Evolutionary conservation across 116 monocot genomes (phyloP).

Genomic region (Cymodocea nodosa): DNA sequence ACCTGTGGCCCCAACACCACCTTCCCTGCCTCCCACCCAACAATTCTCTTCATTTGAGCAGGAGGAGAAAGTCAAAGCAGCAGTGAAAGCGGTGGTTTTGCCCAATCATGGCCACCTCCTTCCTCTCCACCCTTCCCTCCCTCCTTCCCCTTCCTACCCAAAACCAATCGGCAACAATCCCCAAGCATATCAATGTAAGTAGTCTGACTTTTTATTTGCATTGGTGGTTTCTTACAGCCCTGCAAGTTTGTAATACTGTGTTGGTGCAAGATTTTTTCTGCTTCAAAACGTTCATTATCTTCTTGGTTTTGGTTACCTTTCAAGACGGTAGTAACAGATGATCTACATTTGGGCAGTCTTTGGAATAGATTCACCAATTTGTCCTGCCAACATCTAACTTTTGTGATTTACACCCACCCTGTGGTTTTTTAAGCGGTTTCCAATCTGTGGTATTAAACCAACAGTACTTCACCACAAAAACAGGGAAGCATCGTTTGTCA

Average conservation of each 20-base stretch:
- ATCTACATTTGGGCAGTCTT: too few species aligned
- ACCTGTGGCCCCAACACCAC: slow-evolving; percentile 7
- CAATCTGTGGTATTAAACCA: background rate
- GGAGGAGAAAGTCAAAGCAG: background rate
- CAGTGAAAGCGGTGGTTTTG: background rate
- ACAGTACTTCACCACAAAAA: background rate
- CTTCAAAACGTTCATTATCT: too few species aligned
- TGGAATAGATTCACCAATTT: too few species aligned
- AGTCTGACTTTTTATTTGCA: too few species aligned
- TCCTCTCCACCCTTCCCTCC: slow-evolving; percentile 15
- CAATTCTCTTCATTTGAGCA: background rate
- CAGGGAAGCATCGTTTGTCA: slow-evolving; percentile 15
- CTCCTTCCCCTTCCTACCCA: background rate
- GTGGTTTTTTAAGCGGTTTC: background rate
- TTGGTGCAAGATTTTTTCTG: too few species aligned
- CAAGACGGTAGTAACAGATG: too few species aligned
- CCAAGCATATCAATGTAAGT: slow-evolving; percentile 12
- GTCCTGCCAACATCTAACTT: too few species aligned
- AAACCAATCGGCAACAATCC: background rate
- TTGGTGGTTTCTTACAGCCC: background rate
- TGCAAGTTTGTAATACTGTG: too few species aligned
- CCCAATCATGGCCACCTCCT: slow-evolving; percentile 12
- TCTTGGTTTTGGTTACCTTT: too few species aligned
- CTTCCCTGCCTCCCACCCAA: background rate
- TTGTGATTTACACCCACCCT: background rate